These are phyloP conservation scores for Didymellaceae sp. DNA, from an alignment of 2,329 filamentous ascomycete species.

Conservation along the genomic window DNA sequence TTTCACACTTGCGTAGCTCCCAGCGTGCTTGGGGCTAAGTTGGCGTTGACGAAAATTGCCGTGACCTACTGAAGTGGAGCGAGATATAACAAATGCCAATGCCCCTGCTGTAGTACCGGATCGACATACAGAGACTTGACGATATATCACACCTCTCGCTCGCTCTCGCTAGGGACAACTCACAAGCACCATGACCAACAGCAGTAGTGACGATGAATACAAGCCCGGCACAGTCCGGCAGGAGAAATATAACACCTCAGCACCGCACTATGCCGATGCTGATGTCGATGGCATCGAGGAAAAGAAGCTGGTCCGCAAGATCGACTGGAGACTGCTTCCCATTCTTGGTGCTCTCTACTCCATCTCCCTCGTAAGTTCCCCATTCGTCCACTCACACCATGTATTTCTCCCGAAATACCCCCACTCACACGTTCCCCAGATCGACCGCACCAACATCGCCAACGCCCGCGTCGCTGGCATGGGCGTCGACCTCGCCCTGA, in stretches of 20 bases:
- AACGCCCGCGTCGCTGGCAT: constrained; percentile 39
- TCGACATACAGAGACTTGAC: not conserved
- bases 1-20: not conserved
- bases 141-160: not conserved
- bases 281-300: constrained; percentile 26
- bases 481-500: constrained; percentile 29
- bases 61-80: not conserved
- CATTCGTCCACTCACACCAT: too few relatives aligned
- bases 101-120: not conserved
- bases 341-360: constrained; percentile 50
- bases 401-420: too few relatives aligned
- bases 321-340: constrained; percentile 49
- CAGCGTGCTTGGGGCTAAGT: constrained; percentile 14
- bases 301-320: constrained; percentile 33
- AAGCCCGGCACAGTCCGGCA: constrained; percentile 16
- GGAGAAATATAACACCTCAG: constrained; percentile 15
- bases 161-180: too few relatives aligned
- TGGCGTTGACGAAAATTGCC: constrained; percentile 10
- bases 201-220: constrained; percentile 23
- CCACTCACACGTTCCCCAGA: not conserved
- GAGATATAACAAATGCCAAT: constrained; percentile 6
- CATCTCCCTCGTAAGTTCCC: constrained; percentile 45
- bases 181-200: constrained; percentile 7
- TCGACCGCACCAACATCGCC: constrained; percentile 20
- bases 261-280: not conserved